Evolutionary conservation across 768 basidiomycete species (phyloP).

Genomic region (Suillus hirtellus): DNA sequence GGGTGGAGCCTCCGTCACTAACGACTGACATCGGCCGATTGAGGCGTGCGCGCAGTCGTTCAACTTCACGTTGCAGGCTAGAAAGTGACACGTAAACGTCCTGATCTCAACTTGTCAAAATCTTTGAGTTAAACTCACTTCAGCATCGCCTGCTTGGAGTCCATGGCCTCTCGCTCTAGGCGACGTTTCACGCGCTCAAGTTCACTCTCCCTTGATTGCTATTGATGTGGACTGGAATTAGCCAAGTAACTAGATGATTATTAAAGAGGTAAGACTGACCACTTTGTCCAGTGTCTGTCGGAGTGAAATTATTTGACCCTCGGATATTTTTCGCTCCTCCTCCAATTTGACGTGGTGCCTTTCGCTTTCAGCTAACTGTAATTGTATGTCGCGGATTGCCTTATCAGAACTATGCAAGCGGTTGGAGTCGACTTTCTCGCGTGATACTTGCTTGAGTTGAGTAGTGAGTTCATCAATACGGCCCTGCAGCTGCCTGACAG

Average conservation of each 20-base stretch:
- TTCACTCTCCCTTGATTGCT: conserved; percentile 74
- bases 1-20: conserved; percentile 21
- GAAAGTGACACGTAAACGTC: neutral
- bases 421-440: conserved; percentile 39
- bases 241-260: conserved; percentile 2
- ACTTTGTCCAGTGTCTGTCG: conserved; percentile 60
- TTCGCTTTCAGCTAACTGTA: conserved; percentile 60
- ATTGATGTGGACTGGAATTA: conserved; percentile 14
- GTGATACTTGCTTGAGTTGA: conserved; percentile 44
- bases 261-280: conserved; percentile 41
- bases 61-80: conserved; percentile 68
- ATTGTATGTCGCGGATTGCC: conserved; percentile 49
- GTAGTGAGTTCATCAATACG: conserved; percentile 69
- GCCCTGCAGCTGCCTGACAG: conserved; percentile 61
- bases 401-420: conserved; percentile 47
- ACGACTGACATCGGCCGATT: conserved; percentile 50
- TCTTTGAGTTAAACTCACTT: conserved; percentile 44
- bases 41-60: conserved; percentile 63
- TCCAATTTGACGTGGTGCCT: conserved; percentile 62
- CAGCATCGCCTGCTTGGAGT: conserved; percentile 69
- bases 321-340: conserved; percentile 62
- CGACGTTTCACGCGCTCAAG: conserved; percentile 72
- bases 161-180: conserved; percentile 73
- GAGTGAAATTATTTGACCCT: conserved; percentile 55
- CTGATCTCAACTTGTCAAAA: neutral